These are phyloP conservation scores for Cyclotella atomus DNA, from an alignment of 108 stramenopile species.

Conservation along the genomic window DNA sequence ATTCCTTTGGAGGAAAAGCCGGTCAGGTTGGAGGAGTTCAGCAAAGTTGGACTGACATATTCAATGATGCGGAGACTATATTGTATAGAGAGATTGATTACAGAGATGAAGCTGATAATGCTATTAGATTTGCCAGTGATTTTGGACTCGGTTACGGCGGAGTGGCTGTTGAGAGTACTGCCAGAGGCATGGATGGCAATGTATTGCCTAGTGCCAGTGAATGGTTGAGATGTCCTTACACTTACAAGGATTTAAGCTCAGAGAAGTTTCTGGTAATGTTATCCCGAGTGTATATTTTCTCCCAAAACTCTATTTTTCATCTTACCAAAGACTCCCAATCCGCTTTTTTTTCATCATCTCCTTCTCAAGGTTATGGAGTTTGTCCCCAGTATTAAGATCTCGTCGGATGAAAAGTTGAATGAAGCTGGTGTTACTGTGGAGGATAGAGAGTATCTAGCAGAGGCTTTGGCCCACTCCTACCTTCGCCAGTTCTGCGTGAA, in stretches of 20 bases:
- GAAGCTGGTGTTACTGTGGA: conserved; percentile 65
- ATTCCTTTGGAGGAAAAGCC: conserved; percentile 62
- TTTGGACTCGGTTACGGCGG: conserved; percentile 88
- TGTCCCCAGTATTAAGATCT: conserved; percentile 71
- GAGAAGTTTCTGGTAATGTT: conserved; percentile 82
- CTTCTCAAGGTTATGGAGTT: not conserved
- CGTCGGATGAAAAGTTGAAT: conserved; percentile 61
- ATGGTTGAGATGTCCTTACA: conserved; percentile 78
- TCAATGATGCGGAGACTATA: conserved; percentile 89
- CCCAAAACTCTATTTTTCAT: not conserved
- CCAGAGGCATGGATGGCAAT: conserved; percentile 67
- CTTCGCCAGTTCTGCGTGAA: conserved; percentile 82
- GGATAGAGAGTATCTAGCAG: conserved; percentile 75
- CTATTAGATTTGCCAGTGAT: conserved; percentile 79
- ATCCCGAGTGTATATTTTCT: conserved; percentile 51
- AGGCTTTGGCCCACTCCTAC: conserved; percentile 77
- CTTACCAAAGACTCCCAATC: no score
- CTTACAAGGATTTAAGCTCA: conserved; percentile 69
- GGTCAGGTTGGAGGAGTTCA: conserved; percentile 78
- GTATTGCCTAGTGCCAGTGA: conserved; percentile 72
- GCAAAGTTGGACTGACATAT: conserved; percentile 83
- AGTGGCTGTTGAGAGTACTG: conserved; percentile 39
- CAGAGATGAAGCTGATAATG: conserved; percentile 92
- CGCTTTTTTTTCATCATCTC: not conserved
- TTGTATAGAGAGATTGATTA: conserved; percentile 97